These are phyloP conservation scores for Fusarium citri DNA, from an alignment of 2,329 filamentous ascomycete species.

Conservation along the genomic window DNA sequence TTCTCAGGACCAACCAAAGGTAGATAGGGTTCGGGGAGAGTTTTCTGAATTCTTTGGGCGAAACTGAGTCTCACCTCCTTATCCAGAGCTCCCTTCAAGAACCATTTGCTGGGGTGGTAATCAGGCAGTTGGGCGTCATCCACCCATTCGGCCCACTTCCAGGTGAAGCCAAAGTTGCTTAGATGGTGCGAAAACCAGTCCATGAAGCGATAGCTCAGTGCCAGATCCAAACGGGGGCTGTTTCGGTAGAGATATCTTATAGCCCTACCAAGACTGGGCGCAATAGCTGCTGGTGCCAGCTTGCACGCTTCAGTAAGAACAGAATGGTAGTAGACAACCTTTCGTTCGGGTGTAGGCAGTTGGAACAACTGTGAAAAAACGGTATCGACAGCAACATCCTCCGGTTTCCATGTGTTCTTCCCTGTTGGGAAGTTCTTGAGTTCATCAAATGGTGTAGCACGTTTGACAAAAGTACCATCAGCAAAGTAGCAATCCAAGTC, in stretches of 20 bases:
- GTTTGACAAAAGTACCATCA: conserved; percentile 89
- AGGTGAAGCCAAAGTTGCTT: conserved; percentile 98
- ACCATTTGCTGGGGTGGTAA: conserved; percentile 89
- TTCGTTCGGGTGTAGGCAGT: conserved; percentile 88
- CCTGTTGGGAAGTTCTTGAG: conserved; percentile 75
- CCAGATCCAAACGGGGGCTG: conserved; percentile 84
- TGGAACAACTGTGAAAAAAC: conserved; percentile 96
- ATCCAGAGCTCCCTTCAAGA: conserved; percentile 89
- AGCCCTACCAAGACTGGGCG: conserved; percentile 90
- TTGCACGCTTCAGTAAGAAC: conserved; percentile 96
- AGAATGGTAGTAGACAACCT: conserved; percentile 95
- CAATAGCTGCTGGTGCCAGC: conserved; percentile 94
- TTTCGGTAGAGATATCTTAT: conserved; percentile 92
- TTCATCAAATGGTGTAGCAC: conserved; percentile 91
- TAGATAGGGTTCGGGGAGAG: conserved; percentile 86
- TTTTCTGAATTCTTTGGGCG: conserved; percentile 94
- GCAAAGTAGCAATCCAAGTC: conserved; percentile 96
- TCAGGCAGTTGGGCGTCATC: conserved; percentile 83
- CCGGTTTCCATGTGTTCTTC: conserved; percentile 91
- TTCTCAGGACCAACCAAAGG: conserved; percentile 84
- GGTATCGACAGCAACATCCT: conserved; percentile 96
- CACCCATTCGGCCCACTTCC: conserved; percentile 99
- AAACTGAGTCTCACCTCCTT: conserved; percentile 98
- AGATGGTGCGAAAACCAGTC: conserved; percentile 99
- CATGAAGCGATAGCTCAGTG: conserved; percentile 86